phyloP scores from a whole-genome alignment of 306 rosid genomes.

The Lupinus albus region DNA sequence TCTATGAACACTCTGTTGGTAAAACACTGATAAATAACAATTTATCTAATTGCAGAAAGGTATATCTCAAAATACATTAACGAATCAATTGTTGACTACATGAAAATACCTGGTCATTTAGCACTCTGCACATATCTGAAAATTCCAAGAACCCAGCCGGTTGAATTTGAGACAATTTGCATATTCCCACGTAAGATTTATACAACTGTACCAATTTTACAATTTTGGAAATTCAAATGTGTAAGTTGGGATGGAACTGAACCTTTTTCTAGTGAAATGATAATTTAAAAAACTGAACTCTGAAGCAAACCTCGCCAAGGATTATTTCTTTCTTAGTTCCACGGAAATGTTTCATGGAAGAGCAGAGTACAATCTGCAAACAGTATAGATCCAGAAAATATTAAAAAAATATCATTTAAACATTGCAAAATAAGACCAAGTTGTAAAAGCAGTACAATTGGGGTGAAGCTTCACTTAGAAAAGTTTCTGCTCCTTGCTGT shows the following conservation, averaged over 20 bases:
- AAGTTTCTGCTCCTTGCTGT: too few species aligned
- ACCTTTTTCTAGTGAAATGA: neutral
- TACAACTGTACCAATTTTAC: conserved; percentile 62
- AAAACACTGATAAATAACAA: neutral
- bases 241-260: neutral
- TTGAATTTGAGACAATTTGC: conserved; percentile 68
- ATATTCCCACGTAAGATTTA: conserved; percentile 63
- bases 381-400: conserved; percentile 20
- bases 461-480: too few species aligned
- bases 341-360: conserved; percentile 72
- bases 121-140: conserved; percentile 78
- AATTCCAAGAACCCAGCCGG: conserved; percentile 73
- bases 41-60: neutral
- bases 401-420: neutral
- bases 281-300: neutral
- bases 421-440: neutral
- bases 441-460: neutral
- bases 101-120: conserved; percentile 76
- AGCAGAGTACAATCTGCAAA: conserved; percentile 77
- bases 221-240: conserved; percentile 22
- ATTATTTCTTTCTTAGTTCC: conserved; percentile 75
- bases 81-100: neutral
- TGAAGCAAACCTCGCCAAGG: conserved; percentile 68
- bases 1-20: conserved; percentile 7
- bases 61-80: conserved; percentile 19